phyloP scores from a whole-genome alignment of 352 stramenopile genomes.

The Achlya hypogyna region DNA sequence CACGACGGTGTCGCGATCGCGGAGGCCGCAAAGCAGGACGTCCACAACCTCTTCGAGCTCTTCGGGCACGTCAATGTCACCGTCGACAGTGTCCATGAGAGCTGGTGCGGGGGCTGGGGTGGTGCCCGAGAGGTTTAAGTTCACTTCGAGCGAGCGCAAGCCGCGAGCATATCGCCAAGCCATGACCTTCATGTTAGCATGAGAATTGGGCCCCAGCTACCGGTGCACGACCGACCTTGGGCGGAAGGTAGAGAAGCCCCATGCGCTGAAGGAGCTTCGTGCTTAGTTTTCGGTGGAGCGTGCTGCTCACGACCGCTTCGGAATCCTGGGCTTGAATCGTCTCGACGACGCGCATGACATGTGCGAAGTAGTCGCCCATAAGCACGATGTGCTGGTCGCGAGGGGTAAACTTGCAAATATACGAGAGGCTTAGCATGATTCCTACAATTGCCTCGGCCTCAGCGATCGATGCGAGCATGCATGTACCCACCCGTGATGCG shows the following conservation, averaged over 20 bases:
- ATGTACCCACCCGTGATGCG: conserved; percentile 40
- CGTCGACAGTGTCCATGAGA: not conserved
- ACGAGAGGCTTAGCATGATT: conserved; percentile 67
- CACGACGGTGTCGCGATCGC: conserved; percentile 94
- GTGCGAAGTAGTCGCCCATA: conserved; percentile 64
- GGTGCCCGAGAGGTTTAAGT: conserved; percentile 45
- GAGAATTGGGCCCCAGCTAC: no score
- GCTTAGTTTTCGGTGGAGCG: conserved; percentile 89
- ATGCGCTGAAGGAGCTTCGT: conserved; percentile 96
- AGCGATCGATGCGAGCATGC: not conserved
- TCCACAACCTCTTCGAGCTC: conserved; percentile 97
- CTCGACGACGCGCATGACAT: conserved; percentile 59
- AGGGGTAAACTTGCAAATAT: conserved; percentile 73
- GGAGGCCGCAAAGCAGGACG: conserved; percentile 74
- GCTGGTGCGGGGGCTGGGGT: not conserved
- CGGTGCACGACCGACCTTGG: no score
- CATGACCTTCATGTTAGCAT: conserved; percentile 40
- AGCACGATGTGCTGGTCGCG: conserved; percentile 57
- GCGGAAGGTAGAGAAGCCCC: conserved; percentile 91
- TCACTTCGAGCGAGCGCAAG: conserved; percentile 88
- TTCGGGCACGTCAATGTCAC: conserved; percentile 77
- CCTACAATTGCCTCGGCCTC: not conserved
- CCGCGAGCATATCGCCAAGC: conserved; percentile 95
- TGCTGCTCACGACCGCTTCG: conserved; percentile 40
- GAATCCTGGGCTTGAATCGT: conserved; percentile 48